Conservation (phyloP, 768 basidiomycete genomes). For the Podaxis sp. region DNA sequence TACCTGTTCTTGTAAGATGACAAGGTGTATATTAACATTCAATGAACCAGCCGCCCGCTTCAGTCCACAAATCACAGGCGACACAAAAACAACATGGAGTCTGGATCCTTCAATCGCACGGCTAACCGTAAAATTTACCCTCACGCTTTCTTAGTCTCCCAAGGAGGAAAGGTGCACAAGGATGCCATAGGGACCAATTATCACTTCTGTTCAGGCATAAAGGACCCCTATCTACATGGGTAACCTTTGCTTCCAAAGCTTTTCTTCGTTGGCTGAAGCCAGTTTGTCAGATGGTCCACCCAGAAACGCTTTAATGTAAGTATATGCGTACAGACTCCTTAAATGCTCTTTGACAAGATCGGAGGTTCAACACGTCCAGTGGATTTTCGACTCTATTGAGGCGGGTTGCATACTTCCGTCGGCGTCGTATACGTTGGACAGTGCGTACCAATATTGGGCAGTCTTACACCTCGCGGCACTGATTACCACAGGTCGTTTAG, state of each 20-base stretch:
- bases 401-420: background rate
- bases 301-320: conserved; percentile 2
- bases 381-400: conserved; percentile 7
- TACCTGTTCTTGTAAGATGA: background rate
- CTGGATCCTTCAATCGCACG: background rate
- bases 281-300: conserved; percentile 1
- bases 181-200: conserved; percentile 19
- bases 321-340: background rate
- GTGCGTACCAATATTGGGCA: background rate
- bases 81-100: conserved; percentile 35
- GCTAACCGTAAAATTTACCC: background rate
- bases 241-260: conserved; percentile 20
- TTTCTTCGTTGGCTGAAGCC: background rate
- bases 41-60: conserved; percentile 32
- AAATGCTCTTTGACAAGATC: background rate
- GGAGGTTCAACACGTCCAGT: background rate
- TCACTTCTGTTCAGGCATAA: conserved; percentile 37
- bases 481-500: background rate
- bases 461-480: background rate
- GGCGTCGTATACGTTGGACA: background rate
- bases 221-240: conserved; percentile 38
- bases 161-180: background rate
- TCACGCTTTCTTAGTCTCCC: background rate
- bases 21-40: background rate
- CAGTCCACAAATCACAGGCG: conserved; percentile 32